Conservation (phyloP, 768 basidiomycete genomes). For the Tephrocybe rancida region DNA sequence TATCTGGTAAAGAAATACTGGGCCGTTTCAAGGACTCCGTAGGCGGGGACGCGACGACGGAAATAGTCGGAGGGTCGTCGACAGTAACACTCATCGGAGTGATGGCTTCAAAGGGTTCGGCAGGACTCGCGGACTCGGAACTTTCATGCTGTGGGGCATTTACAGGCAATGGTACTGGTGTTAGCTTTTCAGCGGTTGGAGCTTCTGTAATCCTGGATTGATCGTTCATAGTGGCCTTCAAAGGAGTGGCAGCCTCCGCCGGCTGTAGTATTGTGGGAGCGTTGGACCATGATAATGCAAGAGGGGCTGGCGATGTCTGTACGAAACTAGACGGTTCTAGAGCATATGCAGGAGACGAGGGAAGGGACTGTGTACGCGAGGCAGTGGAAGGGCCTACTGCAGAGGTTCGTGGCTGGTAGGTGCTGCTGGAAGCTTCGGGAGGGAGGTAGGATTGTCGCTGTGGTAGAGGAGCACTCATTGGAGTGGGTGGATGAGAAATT, state of each 20-base stretch:
- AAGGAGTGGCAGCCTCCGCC: background rate
- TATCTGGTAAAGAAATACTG: background rate
- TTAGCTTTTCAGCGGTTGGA: background rate
- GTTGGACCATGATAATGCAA: background rate
- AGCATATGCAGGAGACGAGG: background rate
- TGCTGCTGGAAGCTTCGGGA: background rate
- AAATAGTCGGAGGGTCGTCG: background rate
- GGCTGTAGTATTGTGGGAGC: background rate
- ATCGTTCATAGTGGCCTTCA: background rate
- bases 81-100: slow-evolving; percentile 1
- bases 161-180: background rate
- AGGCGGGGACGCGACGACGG: slow-evolving; percentile 1
- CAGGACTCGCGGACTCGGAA: background rate
- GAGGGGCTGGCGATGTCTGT: background rate
- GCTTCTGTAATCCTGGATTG: background rate
- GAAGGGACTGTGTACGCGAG: slow-evolving; percentile 1
- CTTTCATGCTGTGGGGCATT: background rate
- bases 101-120: slow-evolving; percentile 6
- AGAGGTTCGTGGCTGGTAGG: background rate
- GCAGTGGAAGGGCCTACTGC: background rate
- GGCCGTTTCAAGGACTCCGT: slow-evolving; percentile 14
- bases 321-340: background rate
- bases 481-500: slow-evolving; percentile 3
- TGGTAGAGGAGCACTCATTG: slow-evolving; percentile 5
- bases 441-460: background rate